Conservation (phyloP, 257 asterid genomes). For the Nicotiana tabacum region DNA sequence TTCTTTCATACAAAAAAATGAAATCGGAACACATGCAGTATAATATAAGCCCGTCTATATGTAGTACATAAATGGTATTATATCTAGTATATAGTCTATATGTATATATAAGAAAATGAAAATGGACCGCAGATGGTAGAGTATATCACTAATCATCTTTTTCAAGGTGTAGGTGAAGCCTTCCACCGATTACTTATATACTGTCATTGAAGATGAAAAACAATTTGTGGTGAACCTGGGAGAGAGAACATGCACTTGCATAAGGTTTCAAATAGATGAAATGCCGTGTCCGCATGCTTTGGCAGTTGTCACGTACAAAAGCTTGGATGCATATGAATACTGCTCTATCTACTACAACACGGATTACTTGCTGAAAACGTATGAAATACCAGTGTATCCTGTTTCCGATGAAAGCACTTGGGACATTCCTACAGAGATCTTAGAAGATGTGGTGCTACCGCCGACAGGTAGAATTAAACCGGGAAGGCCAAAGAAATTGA, state of each 20-base stretch:
- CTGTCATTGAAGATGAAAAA: background rate
- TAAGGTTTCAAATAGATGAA: constrained; percentile 5
- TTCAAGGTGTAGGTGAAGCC: background rate
- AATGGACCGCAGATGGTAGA: too few species aligned
- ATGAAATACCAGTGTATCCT: background rate
- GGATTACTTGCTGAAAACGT: constrained; percentile 1
- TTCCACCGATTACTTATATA: background rate
- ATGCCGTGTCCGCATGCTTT: background rate
- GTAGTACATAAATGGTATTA: background rate
- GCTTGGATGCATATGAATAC: background rate
- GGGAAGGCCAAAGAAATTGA: background rate
- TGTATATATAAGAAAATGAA: background rate
- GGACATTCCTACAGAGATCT: constrained; percentile 4
- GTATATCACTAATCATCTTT: background rate
- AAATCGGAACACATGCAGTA: background rate
- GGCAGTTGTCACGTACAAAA: background rate
- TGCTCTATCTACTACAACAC: background rate
- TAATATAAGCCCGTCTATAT: background rate
- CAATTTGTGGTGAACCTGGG: background rate
- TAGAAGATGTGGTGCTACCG: constrained; percentile 2
- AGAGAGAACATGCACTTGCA: constrained; percentile 1
- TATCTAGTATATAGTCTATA: background rate
- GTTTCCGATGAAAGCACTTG: background rate
- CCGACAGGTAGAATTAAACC: background rate
- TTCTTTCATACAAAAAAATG: background rate